Conservation (phyloP, 2,329 filamentous ascomycete genomes). For the Aspergillus jensenii region DNA sequence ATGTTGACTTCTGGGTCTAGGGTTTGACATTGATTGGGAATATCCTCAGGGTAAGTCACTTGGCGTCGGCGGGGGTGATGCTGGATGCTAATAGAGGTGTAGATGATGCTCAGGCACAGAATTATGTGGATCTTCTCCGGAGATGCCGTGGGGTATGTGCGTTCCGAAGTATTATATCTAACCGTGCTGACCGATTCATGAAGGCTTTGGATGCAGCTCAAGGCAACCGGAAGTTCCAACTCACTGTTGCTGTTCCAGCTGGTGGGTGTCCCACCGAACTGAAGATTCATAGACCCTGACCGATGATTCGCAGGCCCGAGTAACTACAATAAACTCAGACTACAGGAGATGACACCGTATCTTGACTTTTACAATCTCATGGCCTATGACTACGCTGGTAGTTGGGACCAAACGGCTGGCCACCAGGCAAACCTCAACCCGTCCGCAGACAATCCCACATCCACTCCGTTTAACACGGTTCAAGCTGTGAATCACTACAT, state of each 20-base stretch:
- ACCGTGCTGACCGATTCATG: conserved; percentile 8
- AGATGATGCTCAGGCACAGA: conserved; percentile 44
- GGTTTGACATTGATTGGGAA: conserved; percentile 51
- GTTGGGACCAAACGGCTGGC: conserved; percentile 70
- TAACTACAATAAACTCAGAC: conserved; percentile 44
- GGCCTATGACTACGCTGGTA: conserved; percentile 84
- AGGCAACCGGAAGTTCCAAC: conserved; percentile 44
- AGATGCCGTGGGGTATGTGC: conserved; percentile 40
- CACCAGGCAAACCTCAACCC: conserved; percentile 80
- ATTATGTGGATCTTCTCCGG: conserved; percentile 45
- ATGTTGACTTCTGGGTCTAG: conserved; percentile 18
- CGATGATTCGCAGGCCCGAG: conserved; percentile 32
- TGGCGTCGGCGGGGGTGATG: neutral
- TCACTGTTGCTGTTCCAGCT: conserved; percentile 52
- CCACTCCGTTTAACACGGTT: conserved; percentile 76
- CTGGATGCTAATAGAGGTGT: conserved; percentile 13
- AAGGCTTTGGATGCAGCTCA: conserved; percentile 41
- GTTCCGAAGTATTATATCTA: neutral
- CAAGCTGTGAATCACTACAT: conserved; percentile 71
- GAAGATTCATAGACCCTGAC: neutral
- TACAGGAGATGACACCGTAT: conserved; percentile 46
- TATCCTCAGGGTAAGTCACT: conserved; percentile 39
- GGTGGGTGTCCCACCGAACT: conserved; percentile 24
- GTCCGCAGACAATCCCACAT: conserved; percentile 56
- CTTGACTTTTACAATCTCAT: conserved; percentile 62